Conservation (phyloP, 352 stramenopile species). For the Salisapilia sapeloensis region DNA sequence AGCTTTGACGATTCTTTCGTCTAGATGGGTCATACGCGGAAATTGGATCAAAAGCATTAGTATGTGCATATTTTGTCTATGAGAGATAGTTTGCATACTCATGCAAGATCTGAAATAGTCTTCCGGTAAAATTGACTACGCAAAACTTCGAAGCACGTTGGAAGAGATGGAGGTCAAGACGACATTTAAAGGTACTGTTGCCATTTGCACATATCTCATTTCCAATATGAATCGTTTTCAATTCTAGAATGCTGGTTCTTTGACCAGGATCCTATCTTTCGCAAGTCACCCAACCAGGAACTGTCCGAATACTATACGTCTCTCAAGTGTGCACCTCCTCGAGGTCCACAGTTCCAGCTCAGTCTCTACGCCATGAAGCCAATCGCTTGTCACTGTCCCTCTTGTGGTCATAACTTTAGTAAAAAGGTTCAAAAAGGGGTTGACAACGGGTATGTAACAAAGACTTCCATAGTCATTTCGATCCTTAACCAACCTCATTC, state of each 20-base stretch:
- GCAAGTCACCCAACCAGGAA: slow-evolving; percentile 15
- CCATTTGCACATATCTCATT: not conserved
- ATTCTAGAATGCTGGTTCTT: slow-evolving; percentile 79
- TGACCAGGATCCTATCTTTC: slow-evolving; percentile 42
- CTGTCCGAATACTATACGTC: slow-evolving; percentile 27
- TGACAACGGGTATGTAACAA: slow-evolving; percentile 54
- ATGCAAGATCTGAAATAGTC: too few relatives aligned
- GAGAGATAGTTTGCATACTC: not conserved
- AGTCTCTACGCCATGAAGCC: slow-evolving; percentile 77
- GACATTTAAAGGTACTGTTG: slow-evolving; percentile 24
- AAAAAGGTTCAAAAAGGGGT: slow-evolving; percentile 77
- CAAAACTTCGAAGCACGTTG: slow-evolving; percentile 41
- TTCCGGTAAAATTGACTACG: slow-evolving; percentile 52
- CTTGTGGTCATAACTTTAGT: slow-evolving; percentile 40
- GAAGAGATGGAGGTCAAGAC: slow-evolving; percentile 22
- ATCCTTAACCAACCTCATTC: not conserved
- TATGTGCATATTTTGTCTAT: slow-evolving; percentile 3
- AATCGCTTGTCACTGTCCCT: slow-evolving; percentile 48
- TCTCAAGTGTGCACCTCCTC: slow-evolving; percentile 52
- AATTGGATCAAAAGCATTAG: slow-evolving; percentile 30
- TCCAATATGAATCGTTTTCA: not conserved
- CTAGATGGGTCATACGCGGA: slow-evolving; percentile 52
- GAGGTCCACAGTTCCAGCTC: slow-evolving; percentile 76
- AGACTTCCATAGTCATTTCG: slow-evolving; percentile 1
- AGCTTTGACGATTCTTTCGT: slow-evolving; percentile 4